Evolutionary conservation across 2,329 filamentous ascomycete species (phyloP), one percentile per base, ranked within the genome.

Genomic region (Acephala macrosclerotiorum): DNA sequence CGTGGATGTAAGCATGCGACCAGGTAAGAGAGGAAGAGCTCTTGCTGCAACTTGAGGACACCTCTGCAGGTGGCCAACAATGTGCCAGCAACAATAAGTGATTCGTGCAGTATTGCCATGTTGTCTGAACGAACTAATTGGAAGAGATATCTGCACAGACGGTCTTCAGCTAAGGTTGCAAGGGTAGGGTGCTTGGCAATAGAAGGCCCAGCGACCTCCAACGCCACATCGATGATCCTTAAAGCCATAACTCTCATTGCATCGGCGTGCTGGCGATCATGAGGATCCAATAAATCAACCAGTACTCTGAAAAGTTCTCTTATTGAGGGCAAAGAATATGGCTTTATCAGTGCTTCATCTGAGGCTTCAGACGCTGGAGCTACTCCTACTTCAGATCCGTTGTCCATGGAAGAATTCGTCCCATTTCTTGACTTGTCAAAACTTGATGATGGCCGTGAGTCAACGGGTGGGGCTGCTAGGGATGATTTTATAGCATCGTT

Each of bases 221-320:
- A 86, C 1, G 96, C 96, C 53, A 99, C 96, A 77, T 99, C 96
- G 63, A 99, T 96, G 69, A 99, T 98, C 51, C 96, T 89, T 70
- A 99, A 81, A 20, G 96, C 96, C 94, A 99, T 99, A 47, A 99
- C 93, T 72, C 95, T 89, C 91, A 98, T 96, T 0, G 93, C 91
- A 76, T 99, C 96, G 2, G 94, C 96, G 77, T 97, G 93, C 72
- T 95, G 92, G 60, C 89, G 90, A 78, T 98, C 95, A 75, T 97
- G 92, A 1, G 96, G 96, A 75, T 99, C 94, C 29, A 99, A 81
- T 18, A 99, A 89, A 77, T 97, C 95, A 53, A 98, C 95, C 29
- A 99, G 82, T 49, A 98, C 96, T 61, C 96, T 86, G 76, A 99
- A 97, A 0, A 99, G 85, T 77, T 99, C 96, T 70, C 94, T 86